phyloP scores from a whole-genome alignment of 768 basidiomycete genomes.

The Boletus sp. region DNA sequence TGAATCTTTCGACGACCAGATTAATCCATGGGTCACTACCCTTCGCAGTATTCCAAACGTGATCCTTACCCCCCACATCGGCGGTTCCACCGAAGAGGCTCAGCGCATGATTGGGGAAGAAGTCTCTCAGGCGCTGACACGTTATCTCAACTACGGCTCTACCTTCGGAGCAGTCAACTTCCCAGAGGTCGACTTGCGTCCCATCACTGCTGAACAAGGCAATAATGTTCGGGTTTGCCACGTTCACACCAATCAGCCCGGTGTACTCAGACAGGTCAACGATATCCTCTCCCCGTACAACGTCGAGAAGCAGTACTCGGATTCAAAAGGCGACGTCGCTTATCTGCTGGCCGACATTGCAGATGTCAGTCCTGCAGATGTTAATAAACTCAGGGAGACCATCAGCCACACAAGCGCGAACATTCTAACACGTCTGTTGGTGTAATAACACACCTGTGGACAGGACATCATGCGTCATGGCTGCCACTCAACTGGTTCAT shows the following conservation, averaged over 20 bases:
- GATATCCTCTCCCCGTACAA: slow-evolving; percentile 92
- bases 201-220: slow-evolving; percentile 82
- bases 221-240: slow-evolving; percentile 88
- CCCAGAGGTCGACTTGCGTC: slow-evolving; percentile 95
- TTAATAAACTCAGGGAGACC: slow-evolving; percentile 71
- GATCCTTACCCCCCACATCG: slow-evolving; percentile 97
- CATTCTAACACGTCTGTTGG: slow-evolving; percentile 86
- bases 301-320: slow-evolving; percentile 99
- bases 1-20: slow-evolving; percentile 79
- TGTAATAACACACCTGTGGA: slow-evolving; percentile 33
- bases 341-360: slow-evolving; percentile 98
- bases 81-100: slow-evolving; percentile 98
- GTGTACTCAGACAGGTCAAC: slow-evolving; percentile 94
- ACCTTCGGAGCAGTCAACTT: slow-evolving; percentile 96
- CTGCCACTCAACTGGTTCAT: slow-evolving; percentile 54
- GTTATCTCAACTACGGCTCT: slow-evolving; percentile 92
- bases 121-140: slow-evolving; percentile 77
- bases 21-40: slow-evolving; percentile 81
- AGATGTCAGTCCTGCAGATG: slow-evolving; percentile 78
- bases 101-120: slow-evolving; percentile 97
- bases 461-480: slow-evolving; percentile 2
- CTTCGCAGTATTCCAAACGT: slow-evolving; percentile 82
- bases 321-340: slow-evolving; percentile 89
- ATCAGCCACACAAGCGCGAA: slow-evolving; percentile 82
- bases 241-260: slow-evolving; percentile 93